Evolutionary conservation across 441 rosid species (phyloP).

Genomic region (Pelargonium fulgidum): DNA sequence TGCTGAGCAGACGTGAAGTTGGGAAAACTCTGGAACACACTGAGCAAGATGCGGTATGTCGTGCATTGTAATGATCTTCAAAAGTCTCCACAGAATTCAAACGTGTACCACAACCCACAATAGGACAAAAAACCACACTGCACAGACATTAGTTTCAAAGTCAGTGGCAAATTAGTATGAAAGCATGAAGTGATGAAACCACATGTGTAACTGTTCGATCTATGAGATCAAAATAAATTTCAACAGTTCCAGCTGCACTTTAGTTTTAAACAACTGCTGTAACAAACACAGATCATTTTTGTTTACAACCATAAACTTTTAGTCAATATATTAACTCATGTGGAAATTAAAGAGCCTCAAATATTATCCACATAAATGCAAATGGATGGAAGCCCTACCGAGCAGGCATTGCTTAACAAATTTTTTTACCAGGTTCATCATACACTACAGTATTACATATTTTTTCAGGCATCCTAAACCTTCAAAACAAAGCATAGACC

Average conservation of each 20-base stretch:
- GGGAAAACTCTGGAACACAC: conserved; percentile 85
- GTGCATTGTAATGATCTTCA: conserved; percentile 77
- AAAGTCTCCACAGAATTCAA: conserved; percentile 58
- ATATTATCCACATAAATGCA: background rate
- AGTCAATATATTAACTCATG: background rate
- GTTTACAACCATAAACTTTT: background rate
- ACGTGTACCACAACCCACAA: conserved; percentile 65
- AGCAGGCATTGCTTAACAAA: background rate
- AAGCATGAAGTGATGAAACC: background rate
- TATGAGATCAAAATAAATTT: background rate
- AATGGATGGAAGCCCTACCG: background rate
- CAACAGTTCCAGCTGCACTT: background rate
- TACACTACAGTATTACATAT: background rate
- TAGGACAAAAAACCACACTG: conserved; percentile 76
- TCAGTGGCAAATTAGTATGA: conserved; percentile 6
- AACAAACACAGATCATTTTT: background rate
- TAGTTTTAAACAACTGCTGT: background rate
- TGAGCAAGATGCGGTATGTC: conserved; percentile 83
- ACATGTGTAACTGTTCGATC: background rate
- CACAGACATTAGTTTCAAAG: conserved; percentile 23
- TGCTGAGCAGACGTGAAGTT: conserved; percentile 67
- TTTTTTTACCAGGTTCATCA: background rate
- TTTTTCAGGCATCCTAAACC: background rate
- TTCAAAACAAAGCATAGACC: background rate
- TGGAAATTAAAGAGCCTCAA: background rate